Evolutionary conservation across 2,329 filamentous ascomycete genomes (phyloP), one percentile per base, ranked within the genome.

Genomic region (Colletotrichum lentis): DNA sequence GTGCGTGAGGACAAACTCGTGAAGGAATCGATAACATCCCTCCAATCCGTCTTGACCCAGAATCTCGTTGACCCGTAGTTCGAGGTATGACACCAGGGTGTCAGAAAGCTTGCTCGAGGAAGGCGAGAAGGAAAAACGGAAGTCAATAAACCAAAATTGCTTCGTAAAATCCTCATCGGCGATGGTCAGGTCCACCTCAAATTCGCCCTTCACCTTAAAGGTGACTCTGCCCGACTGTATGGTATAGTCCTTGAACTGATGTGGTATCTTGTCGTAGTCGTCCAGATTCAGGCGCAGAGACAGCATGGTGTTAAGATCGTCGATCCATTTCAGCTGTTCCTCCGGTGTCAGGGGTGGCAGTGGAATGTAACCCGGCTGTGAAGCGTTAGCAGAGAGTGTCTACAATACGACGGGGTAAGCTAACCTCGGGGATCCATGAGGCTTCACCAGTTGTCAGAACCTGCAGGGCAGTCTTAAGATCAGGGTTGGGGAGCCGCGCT

Each of bases 81-180:
- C 93, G 37, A 97, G 80, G 64, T 88, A 86, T 43, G 83, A 81
- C 62, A 90, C 86, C 52, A 96, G 79, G 3, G 82, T 81, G 31
- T 90, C 87, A 0, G 90, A 84, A 8, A 96, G 74, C 56, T 83
- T 80, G 14, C 78, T 79, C 0, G 91, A 85, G 0, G 89, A 84
- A 1, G 95, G 95, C 10, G 82, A 84, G 76, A 97, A 99, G 16
- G 89, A 81, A 73, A 97, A 94, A 67, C 94, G 88, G 73, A 98
- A 89, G 77, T 98, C 94, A 70, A 98, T 92, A 76, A 98, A 97
- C 84, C 91, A 97, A 76, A 97, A 96, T 73, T 96, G 94, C 62
- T 91, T 91, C 39, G 89, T 84, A 20, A 90, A 87, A 71, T 96
- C 91, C 75, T 98, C 94, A 72, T 94, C 91, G 20, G 92, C 93